Evolutionary conservation across 2,329 filamentous ascomycete species (phyloP).

Genomic region (Lasiodiplodia sp.): DNA sequence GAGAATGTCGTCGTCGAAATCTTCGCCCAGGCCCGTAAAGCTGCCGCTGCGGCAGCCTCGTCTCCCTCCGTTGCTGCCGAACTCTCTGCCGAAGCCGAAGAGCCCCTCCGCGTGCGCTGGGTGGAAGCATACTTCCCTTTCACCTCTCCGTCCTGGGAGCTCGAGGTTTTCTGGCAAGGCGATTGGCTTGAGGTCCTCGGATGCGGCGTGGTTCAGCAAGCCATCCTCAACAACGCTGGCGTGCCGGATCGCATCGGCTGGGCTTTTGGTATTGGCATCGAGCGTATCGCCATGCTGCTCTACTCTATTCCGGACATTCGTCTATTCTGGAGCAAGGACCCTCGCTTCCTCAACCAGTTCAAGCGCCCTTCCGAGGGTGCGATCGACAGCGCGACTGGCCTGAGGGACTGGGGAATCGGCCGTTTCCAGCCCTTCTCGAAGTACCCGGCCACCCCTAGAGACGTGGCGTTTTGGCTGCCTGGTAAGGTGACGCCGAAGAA

Average conservation of each 20-base stretch:
- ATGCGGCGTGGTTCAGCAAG: constrained; percentile 88
- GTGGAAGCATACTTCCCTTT: constrained; percentile 98
- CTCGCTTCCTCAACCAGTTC: constrained; percentile 89
- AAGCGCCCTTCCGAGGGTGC: constrained; percentile 41
- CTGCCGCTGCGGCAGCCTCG: constrained; percentile 57
- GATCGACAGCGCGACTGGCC: constrained; percentile 31
- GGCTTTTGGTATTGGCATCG: constrained; percentile 94
- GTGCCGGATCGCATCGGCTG: constrained; percentile 81
- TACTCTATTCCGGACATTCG: constrained; percentile 97
- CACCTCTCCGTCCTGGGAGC: constrained; percentile 92
- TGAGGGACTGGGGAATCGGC: constrained; percentile 46
- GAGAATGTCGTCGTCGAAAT: constrained; percentile 91
- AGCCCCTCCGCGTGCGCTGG: constrained; percentile 88
- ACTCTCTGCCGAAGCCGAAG: constrained; percentile 41
- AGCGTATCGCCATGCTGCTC: constrained; percentile 95
- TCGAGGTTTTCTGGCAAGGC: constrained; percentile 92
- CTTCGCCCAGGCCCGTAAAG: constrained; percentile 78
- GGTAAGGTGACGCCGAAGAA: constrained; percentile 37
- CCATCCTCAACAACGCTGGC: constrained; percentile 78
- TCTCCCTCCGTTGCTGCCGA: constrained; percentile 37
- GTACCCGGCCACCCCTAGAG: constrained; percentile 86
- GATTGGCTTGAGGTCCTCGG: constrained; percentile 97
- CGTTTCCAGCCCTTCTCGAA: constrained; percentile 90
- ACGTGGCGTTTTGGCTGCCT: constrained; percentile 90
- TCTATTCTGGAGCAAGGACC: constrained; percentile 90